Evolutionary conservation across 2,329 filamentous ascomycete genomes (phyloP), one percentile per base, ranked within the genome.

Genomic region (Talaromyces sp.): DNA sequence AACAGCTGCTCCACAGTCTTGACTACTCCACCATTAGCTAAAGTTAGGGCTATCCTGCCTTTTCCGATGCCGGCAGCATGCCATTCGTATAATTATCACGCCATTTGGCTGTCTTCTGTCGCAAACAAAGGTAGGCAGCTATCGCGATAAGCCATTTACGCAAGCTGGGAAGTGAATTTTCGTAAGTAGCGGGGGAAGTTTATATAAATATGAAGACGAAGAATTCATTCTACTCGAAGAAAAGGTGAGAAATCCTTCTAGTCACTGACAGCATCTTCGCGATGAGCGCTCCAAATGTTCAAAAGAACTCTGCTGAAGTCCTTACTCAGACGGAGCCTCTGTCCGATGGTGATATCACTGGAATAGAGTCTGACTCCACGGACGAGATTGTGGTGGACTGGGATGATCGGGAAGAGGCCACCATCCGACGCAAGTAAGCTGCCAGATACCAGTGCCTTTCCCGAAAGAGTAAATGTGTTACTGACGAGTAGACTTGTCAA

Each of bases 341-440:
- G n/a, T 15, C n/a, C 6, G 40, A 63, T 17, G 37, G 56, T n/a
- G 62, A 63, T 19, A 22, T 62, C 5, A 31, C 59, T 4, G 57
- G 54, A 8, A 41, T 56, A 17, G 53, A 61, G 6, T 62, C 53
- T 48, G 64, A 65, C 17, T 25, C 54, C 3, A 60, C 62, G 2
- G 51, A 57, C 3, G 62, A 60, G 2, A 64, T 69, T 21, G 55
- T 65, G 2, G 64, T 69, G 36, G 66, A 70, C 51, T 70, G 68
- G 68, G 62, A 66, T 40, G 54, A 53, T 0, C 50, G 53, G 41
- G 67, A 69, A 56, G 68, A 70, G 55, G 56, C 62, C 7, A 50
- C 58, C 7, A 60, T 69, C 3, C 61, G 62, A 22, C 63, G 63
- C 48, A 70, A 69, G 68, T 69, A 37, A 19, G 67, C 62, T 15